Percentiles rank a stretch among this genome's conserved stretches.
Evolutionary conservation across 2,329 filamentous ascomycete species (phyloP).

Genomic region (Microsporum canis): DNA sequence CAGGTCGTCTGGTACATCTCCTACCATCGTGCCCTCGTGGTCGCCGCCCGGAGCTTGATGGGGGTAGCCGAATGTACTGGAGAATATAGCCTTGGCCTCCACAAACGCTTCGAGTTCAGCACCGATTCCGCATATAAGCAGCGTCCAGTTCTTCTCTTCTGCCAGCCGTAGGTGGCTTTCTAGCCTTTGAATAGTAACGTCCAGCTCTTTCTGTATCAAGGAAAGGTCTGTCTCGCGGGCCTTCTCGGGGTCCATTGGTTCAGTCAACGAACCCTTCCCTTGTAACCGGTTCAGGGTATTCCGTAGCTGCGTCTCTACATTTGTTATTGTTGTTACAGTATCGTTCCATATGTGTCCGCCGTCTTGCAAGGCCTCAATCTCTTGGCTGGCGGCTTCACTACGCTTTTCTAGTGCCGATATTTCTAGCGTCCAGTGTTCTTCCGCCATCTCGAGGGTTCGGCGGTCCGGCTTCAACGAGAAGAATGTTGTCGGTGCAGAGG

Average conservation of each 20-base stretch:
- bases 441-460: conserved; percentile 49
- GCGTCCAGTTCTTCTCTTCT: conserved; percentile 46
- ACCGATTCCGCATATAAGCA: conserved; percentile 51
- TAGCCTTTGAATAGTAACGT: conserved; percentile 36
- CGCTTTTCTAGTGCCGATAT: conserved; percentile 35
- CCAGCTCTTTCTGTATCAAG: conserved; percentile 36
- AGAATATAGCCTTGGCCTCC: conserved; percentile 29
- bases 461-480: conserved; percentile 44
- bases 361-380: conserved; percentile 47
- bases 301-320: conserved; percentile 39
- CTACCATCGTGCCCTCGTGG: conserved; percentile 21
- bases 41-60: conserved; percentile 11
- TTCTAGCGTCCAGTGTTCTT: conserved; percentile 45
- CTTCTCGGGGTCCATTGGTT: neutral
- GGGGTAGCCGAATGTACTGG: conserved; percentile 23
- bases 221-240: conserved; percentile 4
- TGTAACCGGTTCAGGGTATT: conserved; percentile 28
- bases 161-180: conserved; percentile 41
- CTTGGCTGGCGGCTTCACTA: conserved; percentile 39
- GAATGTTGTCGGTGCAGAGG: conserved; percentile 30
- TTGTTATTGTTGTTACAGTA: conserved; percentile 40
- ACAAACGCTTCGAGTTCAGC: conserved; percentile 48
- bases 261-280: conserved; percentile 11
- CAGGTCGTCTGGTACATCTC: conserved; percentile 28
- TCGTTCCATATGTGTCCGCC: conserved; percentile 49